phyloP scores from a whole-genome alignment of 139 green algal species.

The Micractinium sp. region DNA sequence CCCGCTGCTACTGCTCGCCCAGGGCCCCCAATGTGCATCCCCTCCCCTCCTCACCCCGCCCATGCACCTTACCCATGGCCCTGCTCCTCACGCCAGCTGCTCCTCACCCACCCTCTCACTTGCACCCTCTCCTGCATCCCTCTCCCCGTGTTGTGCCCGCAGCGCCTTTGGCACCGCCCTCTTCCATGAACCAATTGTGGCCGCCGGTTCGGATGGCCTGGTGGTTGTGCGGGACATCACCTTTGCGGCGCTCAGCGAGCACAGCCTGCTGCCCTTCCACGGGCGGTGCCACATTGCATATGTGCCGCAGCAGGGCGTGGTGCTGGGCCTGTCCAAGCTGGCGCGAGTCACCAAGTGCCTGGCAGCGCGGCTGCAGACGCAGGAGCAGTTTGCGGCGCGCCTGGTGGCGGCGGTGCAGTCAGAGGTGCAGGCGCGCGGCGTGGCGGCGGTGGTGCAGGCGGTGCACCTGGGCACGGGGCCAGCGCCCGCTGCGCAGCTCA shows the following conservation, averaged over 20 bases:
- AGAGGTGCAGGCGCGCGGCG: constrained; percentile 56
- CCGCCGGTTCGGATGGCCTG: constrained; percentile 51
- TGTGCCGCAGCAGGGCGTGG: constrained; percentile 75
- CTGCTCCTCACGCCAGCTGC: neutral
- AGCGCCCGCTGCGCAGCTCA: constrained; percentile 9
- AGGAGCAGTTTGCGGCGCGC: constrained; percentile 61
- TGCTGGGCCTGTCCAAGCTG: constrained; percentile 90
- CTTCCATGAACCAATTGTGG: constrained; percentile 81
- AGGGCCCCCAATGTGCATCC: neutral
- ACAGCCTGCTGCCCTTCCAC: constrained; percentile 91
- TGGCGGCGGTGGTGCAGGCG: constrained; percentile 73
- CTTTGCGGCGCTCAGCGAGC: constrained; percentile 80
- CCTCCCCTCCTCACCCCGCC: neutral
- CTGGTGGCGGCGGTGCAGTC: constrained; percentile 63
- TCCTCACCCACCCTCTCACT: neutral
- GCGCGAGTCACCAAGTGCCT: constrained; percentile 81
- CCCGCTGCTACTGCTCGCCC: neutral
- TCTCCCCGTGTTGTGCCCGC: neutral
- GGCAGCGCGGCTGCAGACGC: constrained; percentile 76
- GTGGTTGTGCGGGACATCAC: constrained; percentile 94
- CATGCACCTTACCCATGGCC: neutral
- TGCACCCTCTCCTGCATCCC: neutral
- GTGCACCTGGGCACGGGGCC: constrained; percentile 58
- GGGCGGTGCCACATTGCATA: constrained; percentile 93
- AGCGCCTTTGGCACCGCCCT: constrained; percentile 77